phyloP scores from a whole-genome alignment of 139 green algal species.

The Chlorella ohadii region DNA sequence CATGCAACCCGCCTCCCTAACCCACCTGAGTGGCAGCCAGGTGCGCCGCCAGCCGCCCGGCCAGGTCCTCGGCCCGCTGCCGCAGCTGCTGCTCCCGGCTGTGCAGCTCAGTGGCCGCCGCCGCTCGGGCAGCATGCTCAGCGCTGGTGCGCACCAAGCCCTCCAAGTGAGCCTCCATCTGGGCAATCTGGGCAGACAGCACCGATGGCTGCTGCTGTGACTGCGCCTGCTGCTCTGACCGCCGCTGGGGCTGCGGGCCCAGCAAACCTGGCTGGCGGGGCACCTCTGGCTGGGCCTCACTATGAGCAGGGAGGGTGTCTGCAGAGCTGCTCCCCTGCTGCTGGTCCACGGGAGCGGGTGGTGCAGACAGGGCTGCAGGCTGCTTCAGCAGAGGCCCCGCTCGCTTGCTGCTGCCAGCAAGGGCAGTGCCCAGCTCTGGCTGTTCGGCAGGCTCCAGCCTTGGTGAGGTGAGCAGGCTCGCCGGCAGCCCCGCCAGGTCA shows the following conservation, averaged over 20 bases:
- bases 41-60: not conserved
- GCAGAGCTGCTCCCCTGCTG: no score
- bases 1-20: no score
- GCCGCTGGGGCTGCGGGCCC: not conserved
- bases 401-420: not conserved
- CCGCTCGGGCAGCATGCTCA: not conserved
- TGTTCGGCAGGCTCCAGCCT: not conserved
- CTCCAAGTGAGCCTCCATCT: slow-evolving; percentile 18
- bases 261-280: no score
- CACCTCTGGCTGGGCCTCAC: no score
- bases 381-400: no score
- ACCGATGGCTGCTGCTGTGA: not conserved
- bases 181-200: slow-evolving; percentile 13
- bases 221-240: not conserved
- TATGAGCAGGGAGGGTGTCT: no score
- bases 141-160: not conserved
- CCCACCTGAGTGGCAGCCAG: not conserved
- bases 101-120: slow-evolving; percentile 6
- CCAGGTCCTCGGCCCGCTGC: slow-evolving; percentile 18
- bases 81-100: slow-evolving; percentile 1
- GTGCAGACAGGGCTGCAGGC: no score
- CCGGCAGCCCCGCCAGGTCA: not conserved
- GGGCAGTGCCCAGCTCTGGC: not conserved
- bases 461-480: slow-evolving; percentile 3
- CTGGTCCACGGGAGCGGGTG: not conserved